Evolutionary conservation across 345 rosid species (phyloP), one percentile per base, ranked within the genome.

Genomic region (Cardamine resedifolia): DNA sequence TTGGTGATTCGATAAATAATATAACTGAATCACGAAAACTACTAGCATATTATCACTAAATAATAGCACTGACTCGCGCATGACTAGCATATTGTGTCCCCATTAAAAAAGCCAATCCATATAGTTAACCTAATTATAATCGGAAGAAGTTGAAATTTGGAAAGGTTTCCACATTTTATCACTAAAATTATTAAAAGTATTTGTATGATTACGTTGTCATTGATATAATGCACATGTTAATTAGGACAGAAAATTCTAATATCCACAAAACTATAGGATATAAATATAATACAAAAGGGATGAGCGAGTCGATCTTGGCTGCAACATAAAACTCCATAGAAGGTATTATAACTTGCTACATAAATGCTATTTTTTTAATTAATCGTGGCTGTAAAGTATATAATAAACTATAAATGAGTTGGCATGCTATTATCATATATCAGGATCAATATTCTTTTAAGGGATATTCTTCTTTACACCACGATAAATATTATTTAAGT

Each of bases 291-390:
- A n/a, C 44, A 31, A 39, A 24, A 39, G 10, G 15, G 41, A 39
- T 18, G 20, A 39, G 28, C 26, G 28, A 10, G 45, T 39, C 38
- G 61, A 67, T 39, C 38, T 58, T 45, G 66, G 45, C 48, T 45
- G 66, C 58, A 45, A 23, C 58, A 47, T 33, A 58, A 58, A 58
- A 70, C 36, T 16, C 48, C 58, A 69, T 30, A 3, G 38, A 58
- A 41, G 18, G 58, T 9, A 47, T 68, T 7, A 58, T 58, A 58
- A 15, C 45, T 23, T n/a, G 12, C 12, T 30, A 47, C 34, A 45
- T n/a, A 58, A 57, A 31, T 45, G 36, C 58, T 39, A 24, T 15
- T 49, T 43, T 43, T 3, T 34, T 3, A 55, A 52, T 10, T 30
- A 66, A 51, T 45, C 26, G 12, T 23, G 2, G 23, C 10, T 27